Conservation (phyloP, 2,329 filamentous ascomycete species). For the Colletotrichum lindemuthianum region DNA sequence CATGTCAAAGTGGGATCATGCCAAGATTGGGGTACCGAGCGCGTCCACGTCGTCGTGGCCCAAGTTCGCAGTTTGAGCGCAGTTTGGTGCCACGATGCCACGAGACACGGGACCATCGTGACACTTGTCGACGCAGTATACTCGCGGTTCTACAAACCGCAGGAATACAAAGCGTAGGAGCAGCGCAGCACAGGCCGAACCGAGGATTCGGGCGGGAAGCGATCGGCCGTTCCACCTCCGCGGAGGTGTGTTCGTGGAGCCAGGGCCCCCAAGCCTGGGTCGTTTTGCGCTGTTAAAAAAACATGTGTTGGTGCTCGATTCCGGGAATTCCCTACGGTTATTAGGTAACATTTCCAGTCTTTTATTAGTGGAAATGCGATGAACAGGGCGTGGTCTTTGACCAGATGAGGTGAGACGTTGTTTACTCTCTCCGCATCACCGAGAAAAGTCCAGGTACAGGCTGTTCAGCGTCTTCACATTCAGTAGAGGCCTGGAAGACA, state of each 20-base stretch:
- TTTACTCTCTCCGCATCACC: conserved; percentile 1
- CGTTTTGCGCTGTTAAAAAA: not conserved
- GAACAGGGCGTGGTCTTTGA: not conserved
- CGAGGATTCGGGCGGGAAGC: too few species aligned
- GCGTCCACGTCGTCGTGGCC: not conserved
- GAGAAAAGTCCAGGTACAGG: conserved; percentile 4
- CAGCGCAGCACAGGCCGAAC: too few species aligned
- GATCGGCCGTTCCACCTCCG: not conserved
- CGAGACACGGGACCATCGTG: too few species aligned
- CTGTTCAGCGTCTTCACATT: too few species aligned
- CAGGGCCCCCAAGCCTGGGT: not conserved
- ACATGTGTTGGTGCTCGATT: not conserved
- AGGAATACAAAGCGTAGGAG: too few species aligned
- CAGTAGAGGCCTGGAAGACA: too few species aligned
- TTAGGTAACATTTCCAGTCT: not conserved
- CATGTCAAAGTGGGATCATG: conserved; percentile 8
- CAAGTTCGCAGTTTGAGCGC: too few species aligned
- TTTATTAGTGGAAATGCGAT: not conserved
- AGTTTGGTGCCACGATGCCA: too few species aligned
- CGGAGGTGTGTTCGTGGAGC: not conserved
- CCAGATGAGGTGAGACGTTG: not conserved
- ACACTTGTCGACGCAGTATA: too few species aligned
- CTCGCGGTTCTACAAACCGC: too few species aligned
- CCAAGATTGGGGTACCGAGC: conserved; percentile 17
- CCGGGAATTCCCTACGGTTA: not conserved